Evolutionary conservation across 768 basidiomycete genomes (phyloP).

Genomic region (Mycena amicta): DNA sequence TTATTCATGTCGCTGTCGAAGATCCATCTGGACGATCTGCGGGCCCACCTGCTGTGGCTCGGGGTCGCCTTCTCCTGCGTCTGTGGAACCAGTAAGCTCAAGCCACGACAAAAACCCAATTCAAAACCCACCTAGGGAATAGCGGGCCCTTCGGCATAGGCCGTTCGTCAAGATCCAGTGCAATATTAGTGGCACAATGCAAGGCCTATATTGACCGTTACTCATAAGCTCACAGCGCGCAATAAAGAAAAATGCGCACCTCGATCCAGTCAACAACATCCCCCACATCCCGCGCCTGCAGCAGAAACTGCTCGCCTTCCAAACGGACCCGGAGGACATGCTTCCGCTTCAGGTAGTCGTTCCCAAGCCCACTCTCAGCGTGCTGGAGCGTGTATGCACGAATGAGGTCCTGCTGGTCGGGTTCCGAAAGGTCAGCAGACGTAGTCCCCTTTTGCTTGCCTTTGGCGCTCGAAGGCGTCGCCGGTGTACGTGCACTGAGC

Average conservation of each 20-base stretch:
- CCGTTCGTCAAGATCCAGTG: slow-evolving; percentile 89
- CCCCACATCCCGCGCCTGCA: slow-evolving; percentile 84
- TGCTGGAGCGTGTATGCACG: slow-evolving; percentile 80
- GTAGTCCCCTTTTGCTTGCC: slow-evolving; percentile 20
- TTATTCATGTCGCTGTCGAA: not conserved
- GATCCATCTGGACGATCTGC: not conserved
- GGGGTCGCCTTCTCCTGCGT: slow-evolving; percentile 33
- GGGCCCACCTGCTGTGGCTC: slow-evolving; percentile 13
- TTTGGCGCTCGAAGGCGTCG: slow-evolving; percentile 12
- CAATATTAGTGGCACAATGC: slow-evolving; percentile 89
- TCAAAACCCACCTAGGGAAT: slow-evolving; percentile 68
- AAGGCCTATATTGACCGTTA: slow-evolving; percentile 55
- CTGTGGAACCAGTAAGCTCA: not conserved
- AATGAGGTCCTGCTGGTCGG: slow-evolving; percentile 56
- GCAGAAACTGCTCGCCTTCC: slow-evolving; percentile 95
- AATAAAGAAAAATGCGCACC: slow-evolving; percentile 45
- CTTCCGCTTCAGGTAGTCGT: slow-evolving; percentile 91
- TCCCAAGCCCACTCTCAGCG: slow-evolving; percentile 92
- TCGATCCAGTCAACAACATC: slow-evolving; percentile 96
- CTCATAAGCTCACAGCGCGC: slow-evolving; percentile 9
- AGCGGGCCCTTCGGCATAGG: slow-evolving; percentile 90
- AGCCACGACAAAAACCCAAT: slow-evolving; percentile 7
- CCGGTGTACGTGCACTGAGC: not conserved
- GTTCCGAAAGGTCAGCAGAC: slow-evolving; percentile 36
- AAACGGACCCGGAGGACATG: slow-evolving; percentile 91